Base-by-base conservation (phyloP, 2,329 filamentous ascomycete species). In the Rhynchosporium graminicola region DNA sequence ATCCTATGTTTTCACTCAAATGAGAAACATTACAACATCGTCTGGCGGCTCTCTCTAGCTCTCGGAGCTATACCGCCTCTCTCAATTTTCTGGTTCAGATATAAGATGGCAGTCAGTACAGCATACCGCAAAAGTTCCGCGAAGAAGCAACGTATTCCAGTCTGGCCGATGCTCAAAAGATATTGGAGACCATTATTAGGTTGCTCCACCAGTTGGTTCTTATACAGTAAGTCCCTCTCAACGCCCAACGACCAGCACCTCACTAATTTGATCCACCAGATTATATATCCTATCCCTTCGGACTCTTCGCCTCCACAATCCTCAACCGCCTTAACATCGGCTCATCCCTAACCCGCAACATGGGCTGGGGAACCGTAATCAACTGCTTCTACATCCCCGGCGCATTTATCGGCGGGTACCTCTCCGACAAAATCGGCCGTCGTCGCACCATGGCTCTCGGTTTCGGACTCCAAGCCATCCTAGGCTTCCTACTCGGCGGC, bases 171-270 rank as follows among this genome's bases (percentile, higher is more conserved):
- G 73, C 56, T 64, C 1, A 65, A 47, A 59, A 91, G 86, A 72
- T 95, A 95, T 75, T 89, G 91, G 77, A 78, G 75, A 64, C 72
- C 77, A 4, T 69, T 83, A 20, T 70, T 77, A 28, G 78, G 80
- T 12, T 80, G 80, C 15, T 75, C 42, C 3, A 77, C 38, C 82
- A 84, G 65, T 83, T 55, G 54, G 54, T 57, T 57, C 29, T 13
- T 57, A 40, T 57, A 46, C 38, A 54, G 33, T 57, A 50, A 48
- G 42, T 59, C 13, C 8, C 40, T 7, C 4, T 13, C 29, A 3
- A 38, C 6, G 6, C 28, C 9, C 29, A 9, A 29, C 29, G 33
- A 38, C 8, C 9, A 29, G 40, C n/a, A 20, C n/a, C 8, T 38
- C 6, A 47, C 46, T 58, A 15, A 47, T 36, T 36, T 1, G 9